phyloP scores from a whole-genome alignment of 129 eudicot species.

The Kitagawia praeruptora region DNA sequence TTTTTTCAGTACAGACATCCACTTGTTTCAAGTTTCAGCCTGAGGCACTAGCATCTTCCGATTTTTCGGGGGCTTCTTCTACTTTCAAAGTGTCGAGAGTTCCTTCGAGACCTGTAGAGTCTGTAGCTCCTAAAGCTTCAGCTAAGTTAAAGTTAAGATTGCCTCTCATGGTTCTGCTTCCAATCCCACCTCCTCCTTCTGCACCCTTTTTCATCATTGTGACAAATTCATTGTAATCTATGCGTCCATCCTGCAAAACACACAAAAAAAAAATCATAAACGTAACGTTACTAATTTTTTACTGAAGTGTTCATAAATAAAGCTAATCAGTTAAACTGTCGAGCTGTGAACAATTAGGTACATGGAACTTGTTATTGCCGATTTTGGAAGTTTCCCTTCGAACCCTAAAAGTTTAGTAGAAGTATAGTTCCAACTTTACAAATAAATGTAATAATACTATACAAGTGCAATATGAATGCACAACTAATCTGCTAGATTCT shows the following conservation, averaged over 20 bases:
- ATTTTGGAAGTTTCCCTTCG: neutral
- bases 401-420: neutral
- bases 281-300: neutral
- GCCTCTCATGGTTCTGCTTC: slow-evolving; percentile 38
- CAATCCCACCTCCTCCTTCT: slow-evolving; percentile 10
- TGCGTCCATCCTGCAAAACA: slow-evolving; percentile 35
- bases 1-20: neutral
- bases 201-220: slow-evolving; percentile 51
- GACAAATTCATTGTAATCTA: slow-evolving; percentile 46
- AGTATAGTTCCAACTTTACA: neutral
- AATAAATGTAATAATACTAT: too few species aligned
- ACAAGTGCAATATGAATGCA: neutral
- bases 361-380: neutral
- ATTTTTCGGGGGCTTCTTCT: neutral
- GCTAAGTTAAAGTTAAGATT: slow-evolving; percentile 38
- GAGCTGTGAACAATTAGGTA: neutral
- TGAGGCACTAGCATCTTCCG: neutral
- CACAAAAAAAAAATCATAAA: neutral
- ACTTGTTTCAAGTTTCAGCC: neutral
- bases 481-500: neutral
- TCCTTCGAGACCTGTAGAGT: neutral
- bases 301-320: neutral
- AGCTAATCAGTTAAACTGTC: neutral
- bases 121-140: slow-evolving; percentile 29
- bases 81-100: neutral